Evolutionary conservation across 202 grass and related monocot genomes (phyloP), one percentile per base, ranked within the genome.

Genomic region (Setaria italica): DNA sequence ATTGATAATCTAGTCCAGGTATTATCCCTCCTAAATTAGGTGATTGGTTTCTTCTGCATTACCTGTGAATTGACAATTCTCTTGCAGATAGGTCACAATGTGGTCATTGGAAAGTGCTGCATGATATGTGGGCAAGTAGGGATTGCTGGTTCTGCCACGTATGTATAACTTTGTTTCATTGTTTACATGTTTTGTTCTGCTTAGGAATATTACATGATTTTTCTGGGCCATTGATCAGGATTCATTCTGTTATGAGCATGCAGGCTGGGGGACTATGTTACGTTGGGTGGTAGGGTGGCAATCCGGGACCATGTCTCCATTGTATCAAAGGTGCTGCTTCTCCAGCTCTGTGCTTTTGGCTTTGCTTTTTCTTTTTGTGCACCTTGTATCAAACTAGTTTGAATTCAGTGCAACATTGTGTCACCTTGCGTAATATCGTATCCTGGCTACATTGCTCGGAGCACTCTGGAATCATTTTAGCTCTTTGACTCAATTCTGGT

Each of bases 1-100:
- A 92, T 99, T 88, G 96, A 99, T 80, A 99, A 99, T 90, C 87
- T 99, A 49, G 96, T 95, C 72, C 93, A 99, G 88, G 96, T 99
- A 73, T 35, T 30, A 43, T 51, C 10, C 35, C 51, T 50, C 43
- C 29, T 78, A 25, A 50, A 80, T 76, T 63, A 60, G 5, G 5
- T 90, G 32, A 46, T 62, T 90, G 68, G 11, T 5, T 17, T 80
- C n/a, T 39, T 51, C 37, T 81, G 1, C 20, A n/a, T 51, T 51
- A 20, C 17, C 9, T 43, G 3, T 49, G 3, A 33, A 76, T 56
- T 55, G 35, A 35, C 72, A 73, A 7, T 62, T 72, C 46, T 78
- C 45, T 90, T 89, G 78, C 88, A 95, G 96, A 92, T 99, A 91
- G 96, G 90, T 68, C 93, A 99, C 81, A 99, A 99, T 78, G 96